A percentile compares a stretch with the other conserved stretches of the same genome.
Evolutionary conservation across 2,329 filamentous ascomycete species (phyloP).

Genomic region (Colletotrichum euphorbiae): DNA sequence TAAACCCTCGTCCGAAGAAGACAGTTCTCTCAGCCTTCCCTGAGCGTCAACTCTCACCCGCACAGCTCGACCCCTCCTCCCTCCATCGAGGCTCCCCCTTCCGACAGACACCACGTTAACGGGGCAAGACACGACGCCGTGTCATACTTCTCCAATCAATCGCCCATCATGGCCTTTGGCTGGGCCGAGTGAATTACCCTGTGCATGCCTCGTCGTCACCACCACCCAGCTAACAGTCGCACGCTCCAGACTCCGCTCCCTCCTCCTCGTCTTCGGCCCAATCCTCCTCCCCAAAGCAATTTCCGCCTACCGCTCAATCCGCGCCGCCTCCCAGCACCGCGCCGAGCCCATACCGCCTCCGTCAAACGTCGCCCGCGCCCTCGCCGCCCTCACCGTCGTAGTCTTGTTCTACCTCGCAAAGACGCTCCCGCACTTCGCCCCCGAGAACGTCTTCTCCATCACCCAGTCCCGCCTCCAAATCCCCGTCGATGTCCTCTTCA

Average conservation of each 20-base stretch:
- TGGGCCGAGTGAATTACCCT: slow-evolving; percentile 38
- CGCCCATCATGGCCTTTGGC: slow-evolving; percentile 42
- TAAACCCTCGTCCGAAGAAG: neutral
- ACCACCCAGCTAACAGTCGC: neutral
- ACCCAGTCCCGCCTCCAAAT: slow-evolving; percentile 88
- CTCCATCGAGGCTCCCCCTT: too few relatives aligned
- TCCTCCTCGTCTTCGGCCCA: slow-evolving; percentile 75
- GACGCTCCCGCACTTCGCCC: slow-evolving; percentile 74
- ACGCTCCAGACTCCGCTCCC: slow-evolving; percentile 61
- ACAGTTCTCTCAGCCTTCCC: slow-evolving; percentile 24
- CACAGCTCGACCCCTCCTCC: neutral
- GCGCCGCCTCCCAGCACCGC: slow-evolving; percentile 56
- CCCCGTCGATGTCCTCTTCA: slow-evolving; percentile 86
- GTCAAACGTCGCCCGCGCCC: slow-evolving; percentile 66
- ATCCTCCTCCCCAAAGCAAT: slow-evolving; percentile 76
- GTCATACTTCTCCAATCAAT: neutral
- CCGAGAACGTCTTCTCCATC: slow-evolving; percentile 82
- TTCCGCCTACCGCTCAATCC: slow-evolving; percentile 70
- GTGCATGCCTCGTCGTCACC: neutral
- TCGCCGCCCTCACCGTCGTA: slow-evolving; percentile 69
- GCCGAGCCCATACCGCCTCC: slow-evolving; percentile 66
- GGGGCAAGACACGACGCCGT: slow-evolving; percentile 3
- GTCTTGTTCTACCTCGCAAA: slow-evolving; percentile 62
- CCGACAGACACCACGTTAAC: too few relatives aligned
- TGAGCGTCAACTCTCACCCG: neutral